phyloP scores from a whole-genome alignment of 2,329 filamentous ascomycete species.

The Onygenales sp. region DNA sequence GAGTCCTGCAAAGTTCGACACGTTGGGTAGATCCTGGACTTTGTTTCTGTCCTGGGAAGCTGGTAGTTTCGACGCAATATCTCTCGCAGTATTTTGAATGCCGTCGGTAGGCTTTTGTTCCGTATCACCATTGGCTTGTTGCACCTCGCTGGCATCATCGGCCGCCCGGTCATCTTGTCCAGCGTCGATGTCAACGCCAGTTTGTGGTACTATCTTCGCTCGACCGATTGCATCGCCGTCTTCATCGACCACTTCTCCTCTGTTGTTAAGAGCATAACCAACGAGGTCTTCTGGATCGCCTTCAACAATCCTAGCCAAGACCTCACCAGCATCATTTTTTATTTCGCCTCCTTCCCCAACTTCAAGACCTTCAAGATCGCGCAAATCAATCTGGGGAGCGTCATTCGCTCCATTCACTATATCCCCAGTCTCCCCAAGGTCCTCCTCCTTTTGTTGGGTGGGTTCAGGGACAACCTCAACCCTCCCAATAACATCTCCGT shows the following conservation, averaged over 20 bases:
- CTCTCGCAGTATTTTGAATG: conserved; percentile 13
- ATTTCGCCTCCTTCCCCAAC: conserved; percentile 47
- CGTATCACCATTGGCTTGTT: conserved; percentile 6
- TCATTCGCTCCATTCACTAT: conserved; percentile 30
- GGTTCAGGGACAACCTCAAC: conserved; percentile 19
- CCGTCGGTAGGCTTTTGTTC: conserved; percentile 10
- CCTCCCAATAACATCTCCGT: conserved; percentile 27
- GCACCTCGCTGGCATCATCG: conserved; percentile 10
- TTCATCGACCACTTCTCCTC: conserved; percentile 27
- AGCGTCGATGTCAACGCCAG: neutral
- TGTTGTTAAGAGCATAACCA: conserved; percentile 29
- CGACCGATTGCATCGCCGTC: conserved; percentile 25
- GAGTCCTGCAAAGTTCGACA: conserved; percentile 20
- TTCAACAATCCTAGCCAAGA: conserved; percentile 30
- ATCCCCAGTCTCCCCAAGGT: conserved; percentile 22
- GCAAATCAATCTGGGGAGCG: conserved; percentile 22
- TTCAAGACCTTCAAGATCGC: conserved; percentile 27
- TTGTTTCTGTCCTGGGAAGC: conserved; percentile 22
- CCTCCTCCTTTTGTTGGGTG: conserved; percentile 16
- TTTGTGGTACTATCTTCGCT: conserved; percentile 13
- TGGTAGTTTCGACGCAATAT: conserved; percentile 16
- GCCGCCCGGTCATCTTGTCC: conserved; percentile 7
- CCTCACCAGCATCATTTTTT: conserved; percentile 34
- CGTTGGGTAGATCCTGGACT: conserved; percentile 22
- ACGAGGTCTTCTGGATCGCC: conserved; percentile 32